Evolutionary conservation across 129 eudicot genomes (phyloP), one percentile per base, ranked within the genome.

Genomic region (Lactuca sativa): DNA sequence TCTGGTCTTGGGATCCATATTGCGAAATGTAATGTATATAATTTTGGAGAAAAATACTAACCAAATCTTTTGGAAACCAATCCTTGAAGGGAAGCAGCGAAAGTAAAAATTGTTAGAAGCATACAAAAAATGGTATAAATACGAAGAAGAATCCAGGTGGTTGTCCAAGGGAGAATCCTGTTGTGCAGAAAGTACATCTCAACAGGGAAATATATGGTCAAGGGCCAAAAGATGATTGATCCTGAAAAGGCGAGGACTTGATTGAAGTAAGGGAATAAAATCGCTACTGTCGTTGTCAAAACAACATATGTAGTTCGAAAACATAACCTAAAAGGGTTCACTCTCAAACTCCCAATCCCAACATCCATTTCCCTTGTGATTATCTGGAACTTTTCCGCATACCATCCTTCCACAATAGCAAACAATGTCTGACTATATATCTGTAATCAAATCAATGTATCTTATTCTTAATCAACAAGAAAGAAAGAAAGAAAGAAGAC

Each of bases 361-460:
- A 63, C 44, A 48, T 65, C 70, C 53, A 57, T 57, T 64, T 65
- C 70, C 53, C 62, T 57, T 64, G 79, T 66, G 3, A 85, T 61
- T 67, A 53, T 25, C 30, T 88, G 96, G 72, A 69, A 82, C 73
- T 75, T 82, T 47, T 64, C 69, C 4, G 59, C 49, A 53, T 80
- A 63, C 85, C 81, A 83, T 73, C 87, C 69, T 80, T 91, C 96
- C 38, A 62, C 81, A 14, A 73, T 68, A 36, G 81, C 90, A 67
- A 83, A 91, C 34, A 81, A 77, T n/a, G 96, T 80, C 56, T 88
- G 97, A 71, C 90, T 79, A 74, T 74, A 86, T 52, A 91, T 82
- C 89, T 90, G 77, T 17, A 33, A 78, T 25, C 30, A 25, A 25
- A 25, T 25, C 30, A 75, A 40, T 5, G 9, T 40, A 6, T 2